Percentiles rank a stretch among this genome's conserved stretches.
Conservation (phyloP, 2,329 filamentous ascomycete species). For the Beauveria pseudobassiana region DNA sequence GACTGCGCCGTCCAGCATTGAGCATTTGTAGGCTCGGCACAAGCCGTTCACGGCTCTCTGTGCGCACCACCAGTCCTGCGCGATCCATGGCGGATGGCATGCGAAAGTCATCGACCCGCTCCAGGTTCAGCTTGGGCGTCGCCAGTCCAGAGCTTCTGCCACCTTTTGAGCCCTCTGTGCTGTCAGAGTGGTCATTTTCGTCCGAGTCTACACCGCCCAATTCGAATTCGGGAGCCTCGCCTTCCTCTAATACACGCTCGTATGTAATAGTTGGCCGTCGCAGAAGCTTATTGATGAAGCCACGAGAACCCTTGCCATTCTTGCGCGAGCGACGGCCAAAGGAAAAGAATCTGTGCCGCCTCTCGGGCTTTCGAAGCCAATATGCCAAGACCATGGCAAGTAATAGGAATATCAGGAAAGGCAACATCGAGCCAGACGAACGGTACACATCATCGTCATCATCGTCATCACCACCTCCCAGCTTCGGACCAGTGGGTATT, state of each 20-base stretch:
- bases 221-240: slow-evolving; percentile 68
- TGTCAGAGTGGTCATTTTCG: slow-evolving; percentile 57
- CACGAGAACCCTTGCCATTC: slow-evolving; percentile 36
- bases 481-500: slow-evolving; percentile 18
- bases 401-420: slow-evolving; percentile 47
- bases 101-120: slow-evolving; percentile 41
- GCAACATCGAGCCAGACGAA: slow-evolving; percentile 64
- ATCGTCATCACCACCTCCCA: slow-evolving; percentile 22
- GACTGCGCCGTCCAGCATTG: slow-evolving; percentile 49
- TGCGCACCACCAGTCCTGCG: slow-evolving; percentile 69
- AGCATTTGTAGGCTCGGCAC: slow-evolving; percentile 47
- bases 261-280: slow-evolving; percentile 53
- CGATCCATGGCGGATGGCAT: slow-evolving; percentile 48
- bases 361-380: slow-evolving; percentile 72
- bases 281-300: slow-evolving; percentile 58
- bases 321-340: slow-evolving; percentile 27
- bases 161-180: slow-evolving; percentile 46
- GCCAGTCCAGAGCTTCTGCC: slow-evolving; percentile 60
- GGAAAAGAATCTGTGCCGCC: slow-evolving; percentile 38
- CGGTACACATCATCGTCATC: slow-evolving; percentile 53
- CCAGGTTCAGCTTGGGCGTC: slow-evolving; percentile 54
- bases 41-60: slow-evolving; percentile 78
- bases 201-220: slow-evolving; percentile 60
- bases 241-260: slow-evolving; percentile 80
- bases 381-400: slow-evolving; percentile 63